Percentiles rank a stretch among this genome's conserved stretches.
phyloP scores from a whole-genome alignment of 306 rosid genomes.

The Albizia julibrissin region DNA sequence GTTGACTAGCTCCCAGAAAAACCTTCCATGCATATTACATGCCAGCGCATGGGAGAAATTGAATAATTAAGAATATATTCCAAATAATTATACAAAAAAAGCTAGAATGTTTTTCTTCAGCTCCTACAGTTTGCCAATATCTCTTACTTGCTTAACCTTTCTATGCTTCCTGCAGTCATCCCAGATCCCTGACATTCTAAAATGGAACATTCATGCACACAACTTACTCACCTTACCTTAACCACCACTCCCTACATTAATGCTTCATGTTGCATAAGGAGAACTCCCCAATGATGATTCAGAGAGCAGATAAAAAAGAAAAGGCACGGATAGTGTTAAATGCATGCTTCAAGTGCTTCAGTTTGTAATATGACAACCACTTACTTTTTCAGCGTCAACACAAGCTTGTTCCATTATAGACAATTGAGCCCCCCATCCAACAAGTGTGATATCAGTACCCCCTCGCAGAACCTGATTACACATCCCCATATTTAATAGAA shows the following conservation, averaged over 20 bases:
- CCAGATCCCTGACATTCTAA: not conserved
- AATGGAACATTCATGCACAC: not conserved
- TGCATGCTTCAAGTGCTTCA: constrained; percentile 19
- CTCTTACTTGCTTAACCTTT: not conserved
- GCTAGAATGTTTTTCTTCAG: not conserved
- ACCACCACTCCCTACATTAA: not conserved
- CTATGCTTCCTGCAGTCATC: not conserved
- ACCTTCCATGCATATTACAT: not conserved
- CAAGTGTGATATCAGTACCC: constrained; percentile 88
- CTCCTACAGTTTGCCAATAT: not conserved
- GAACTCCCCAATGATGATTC: constrained; percentile 6
- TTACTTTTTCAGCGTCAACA: constrained; percentile 81
- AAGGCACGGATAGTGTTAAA: constrained; percentile 16
- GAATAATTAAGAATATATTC: not conserved
- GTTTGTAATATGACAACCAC: constrained; percentile 26
- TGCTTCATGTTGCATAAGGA: not conserved
- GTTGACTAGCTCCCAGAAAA: not conserved
- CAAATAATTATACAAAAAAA: not conserved
- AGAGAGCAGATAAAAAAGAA: constrained; percentile 5
- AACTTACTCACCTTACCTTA: not conserved
- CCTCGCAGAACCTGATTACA: constrained; percentile 67
- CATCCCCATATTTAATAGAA: constrained; percentile 25
- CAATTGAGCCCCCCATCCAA: constrained; percentile 99
- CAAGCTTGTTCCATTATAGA: constrained; percentile 93
- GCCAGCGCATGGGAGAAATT: not conserved